These are phyloP conservation scores for Halophytophthora batemanensis DNA, from an alignment of 352 stramenopile species.

Conservation along the genomic window DNA sequence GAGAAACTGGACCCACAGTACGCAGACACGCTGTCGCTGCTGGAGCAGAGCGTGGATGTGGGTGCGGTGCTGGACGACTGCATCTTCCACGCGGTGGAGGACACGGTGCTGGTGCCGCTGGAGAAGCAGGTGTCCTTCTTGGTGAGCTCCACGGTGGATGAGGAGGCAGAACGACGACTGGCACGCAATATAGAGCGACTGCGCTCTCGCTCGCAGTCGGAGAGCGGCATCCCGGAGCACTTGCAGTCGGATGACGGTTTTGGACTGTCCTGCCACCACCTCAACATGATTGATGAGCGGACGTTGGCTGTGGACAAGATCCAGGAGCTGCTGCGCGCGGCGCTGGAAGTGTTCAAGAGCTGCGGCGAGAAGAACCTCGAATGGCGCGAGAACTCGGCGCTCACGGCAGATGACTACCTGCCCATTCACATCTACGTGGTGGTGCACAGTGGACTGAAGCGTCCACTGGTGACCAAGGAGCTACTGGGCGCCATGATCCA, in stretches of 20 bases:
- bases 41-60: slow-evolving; percentile 56
- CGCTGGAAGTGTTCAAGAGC: slow-evolving; percentile 77
- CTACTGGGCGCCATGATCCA: slow-evolving; percentile 82
- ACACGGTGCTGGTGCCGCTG: slow-evolving; percentile 73
- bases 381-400: slow-evolving; percentile 67
- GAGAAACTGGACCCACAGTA: slow-evolving; percentile 67
- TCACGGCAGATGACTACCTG: slow-evolving; percentile 82
- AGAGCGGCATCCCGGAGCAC: slow-evolving; percentile 77
- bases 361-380: slow-evolving; percentile 78
- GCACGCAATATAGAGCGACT: slow-evolving; percentile 64
- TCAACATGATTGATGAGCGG: slow-evolving; percentile 84
- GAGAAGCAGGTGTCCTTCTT: slow-evolving; percentile 75
- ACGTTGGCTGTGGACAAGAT: slow-evolving; percentile 73
- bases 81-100: slow-evolving; percentile 69
- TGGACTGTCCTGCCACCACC: slow-evolving; percentile 74
- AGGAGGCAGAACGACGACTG: slow-evolving; percentile 46
- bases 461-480: slow-evolving; percentile 70
- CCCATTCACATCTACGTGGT: slow-evolving; percentile 88
- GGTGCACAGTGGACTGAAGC: slow-evolving; percentile 71
- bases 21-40: slow-evolving; percentile 55
- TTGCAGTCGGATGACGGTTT: slow-evolving; percentile 75
- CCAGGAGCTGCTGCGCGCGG: slow-evolving; percentile 71
- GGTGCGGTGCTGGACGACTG: slow-evolving; percentile 58
- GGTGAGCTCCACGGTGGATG: slow-evolving; percentile 60
- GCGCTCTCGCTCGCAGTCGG: slow-evolving; percentile 54